Conservation (phyloP, 345 rosid species). For the Trapa incisa region DNA sequence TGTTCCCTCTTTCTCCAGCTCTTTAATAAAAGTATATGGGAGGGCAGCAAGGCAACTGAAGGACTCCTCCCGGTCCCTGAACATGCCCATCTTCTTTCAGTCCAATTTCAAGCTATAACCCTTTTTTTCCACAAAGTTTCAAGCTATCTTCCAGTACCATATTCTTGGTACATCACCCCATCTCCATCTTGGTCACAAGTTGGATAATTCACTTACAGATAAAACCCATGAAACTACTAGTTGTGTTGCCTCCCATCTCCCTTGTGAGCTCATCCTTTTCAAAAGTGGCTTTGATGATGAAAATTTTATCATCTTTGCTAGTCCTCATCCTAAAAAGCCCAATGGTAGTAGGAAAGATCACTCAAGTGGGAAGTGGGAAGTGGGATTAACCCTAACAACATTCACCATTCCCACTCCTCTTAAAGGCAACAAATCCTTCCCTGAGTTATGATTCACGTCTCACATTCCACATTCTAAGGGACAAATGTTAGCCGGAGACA, state of each 20-base stretch:
- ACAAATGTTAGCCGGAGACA: conserved; percentile 38
- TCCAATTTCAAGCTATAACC: conserved; percentile 71
- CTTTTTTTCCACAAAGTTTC: conserved; percentile 25
- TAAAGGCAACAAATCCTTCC: conserved; percentile 76
- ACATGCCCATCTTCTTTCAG: conserved; percentile 84
- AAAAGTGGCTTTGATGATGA: conserved; percentile 47
- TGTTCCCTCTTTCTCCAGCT: conserved; percentile 73
- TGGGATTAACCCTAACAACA: conserved; percentile 38
- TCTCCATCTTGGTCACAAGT: conserved; percentile 78
- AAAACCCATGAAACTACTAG: conserved; percentile 82
- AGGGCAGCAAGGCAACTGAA: conserved; percentile 88
- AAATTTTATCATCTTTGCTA: conserved; percentile 43
- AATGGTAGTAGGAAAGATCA: conserved; percentile 39
- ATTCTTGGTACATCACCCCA: conserved; percentile 70
- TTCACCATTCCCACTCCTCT: conserved; percentile 42
- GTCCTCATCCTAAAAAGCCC: conserved; percentile 71
- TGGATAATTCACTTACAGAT: conserved; percentile 43
- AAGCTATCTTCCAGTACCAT: conserved; percentile 83
- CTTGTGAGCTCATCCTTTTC: conserved; percentile 83
- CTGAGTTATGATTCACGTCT: conserved; percentile 75
- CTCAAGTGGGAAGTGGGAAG: conserved; percentile 27
- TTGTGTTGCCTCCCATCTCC: conserved; percentile 85
- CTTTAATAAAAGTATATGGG: conserved; percentile 84
- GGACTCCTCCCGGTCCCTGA: conserved; percentile 89
- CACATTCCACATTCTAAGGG: conserved; percentile 78